Evolutionary conservation across 2,329 filamentous ascomycete genomes (phyloP), one percentile per base, ranked within the genome.

Genomic region (Tothia fuscella): DNA sequence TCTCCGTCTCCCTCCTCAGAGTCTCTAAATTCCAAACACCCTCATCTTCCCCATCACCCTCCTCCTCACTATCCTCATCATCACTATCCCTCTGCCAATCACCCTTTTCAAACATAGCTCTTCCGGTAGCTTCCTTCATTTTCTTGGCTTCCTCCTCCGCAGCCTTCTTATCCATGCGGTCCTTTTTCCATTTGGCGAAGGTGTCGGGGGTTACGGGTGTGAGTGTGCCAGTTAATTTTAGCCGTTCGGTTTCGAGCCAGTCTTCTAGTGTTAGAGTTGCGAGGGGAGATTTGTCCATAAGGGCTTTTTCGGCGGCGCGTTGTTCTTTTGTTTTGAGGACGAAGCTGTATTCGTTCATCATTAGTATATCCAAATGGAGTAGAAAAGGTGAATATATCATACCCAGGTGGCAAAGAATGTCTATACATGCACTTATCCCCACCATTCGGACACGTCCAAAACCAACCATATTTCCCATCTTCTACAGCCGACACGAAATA

Each of bases 401-500:
- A 93, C 84, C 91, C 91, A 56, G 88, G 83, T 53, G 93, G 91
- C 54, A 98, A 72, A 55, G 83, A 87, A 63, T 98, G 91, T 65
- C 83, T 88, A 61, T 98, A 98, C 81, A 91, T 96, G 82, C 91
- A 98, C 64, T 94, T 85, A 59, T 98, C 82, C 49, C 84, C 89
- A 50, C 87, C 88, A 56, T 96, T 96, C 35, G 91, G 91, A 73
- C 91, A 98, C 46, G 78, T 72, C 91, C 91, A 98, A 66, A 98
- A 96, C 91, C 91, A 98, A 48, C 91, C 91, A 56, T 98, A 98
- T 65, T 96, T 98, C 55, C 87, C 84, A 58, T 98, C 91, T 65
- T 98, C 91, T 48, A 98, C 91, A 20, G 91, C 91, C 51, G 88
- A 80, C 59, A 96, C 91, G 61, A 98, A 98, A 70, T 69, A 94